Evolutionary conservation across 805 yeast species (phyloP).

Genomic region (Schwanniomyces sp.): DNA sequence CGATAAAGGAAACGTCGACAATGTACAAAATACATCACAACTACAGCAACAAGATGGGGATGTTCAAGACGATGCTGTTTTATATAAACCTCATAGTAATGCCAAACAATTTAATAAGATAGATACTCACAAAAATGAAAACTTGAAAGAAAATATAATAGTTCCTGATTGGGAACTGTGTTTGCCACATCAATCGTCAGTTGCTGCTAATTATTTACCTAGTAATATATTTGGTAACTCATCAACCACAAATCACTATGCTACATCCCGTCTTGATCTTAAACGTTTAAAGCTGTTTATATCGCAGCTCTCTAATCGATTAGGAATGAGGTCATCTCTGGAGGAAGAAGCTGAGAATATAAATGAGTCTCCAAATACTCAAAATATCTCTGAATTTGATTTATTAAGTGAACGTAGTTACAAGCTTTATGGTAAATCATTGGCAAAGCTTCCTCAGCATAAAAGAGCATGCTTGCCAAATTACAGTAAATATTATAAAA

Average conservation of each 20-base stretch:
- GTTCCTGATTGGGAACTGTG: conserved; percentile 45
- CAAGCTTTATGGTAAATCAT: conserved; percentile 35
- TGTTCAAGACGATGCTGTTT: conserved; percentile 39
- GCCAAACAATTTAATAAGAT: conserved; percentile 40
- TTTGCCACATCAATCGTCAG: conserved; percentile 26
- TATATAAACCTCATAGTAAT: conserved; percentile 43
- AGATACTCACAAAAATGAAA: conserved; percentile 46
- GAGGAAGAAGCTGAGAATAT: conserved; percentile 10
- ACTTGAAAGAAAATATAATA: conserved; percentile 36
- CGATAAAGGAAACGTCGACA: conserved; percentile 6
- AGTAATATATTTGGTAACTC: conserved; percentile 21
- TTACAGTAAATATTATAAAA: conserved; percentile 29
- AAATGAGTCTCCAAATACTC: conserved; percentile 9
- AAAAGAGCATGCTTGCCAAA: conserved; percentile 42
- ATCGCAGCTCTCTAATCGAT: conserved; percentile 29
- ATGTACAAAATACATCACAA: conserved; percentile 7
- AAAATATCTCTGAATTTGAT: conserved; percentile 31
- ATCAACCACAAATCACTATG: conserved; percentile 21
- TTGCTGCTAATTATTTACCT: conserved; percentile 15
- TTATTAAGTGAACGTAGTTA: conserved; percentile 35
- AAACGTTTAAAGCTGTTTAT: conserved; percentile 37
- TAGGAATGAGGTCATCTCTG: conserved; percentile 35
- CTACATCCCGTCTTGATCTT: conserved; percentile 24
- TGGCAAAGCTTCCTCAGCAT: conserved; percentile 33
- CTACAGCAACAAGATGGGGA: conserved; percentile 6